Evolutionary conservation across 2,329 filamentous ascomycete genomes (phyloP).

Genomic region (Tricladium varicosporioides): DNA sequence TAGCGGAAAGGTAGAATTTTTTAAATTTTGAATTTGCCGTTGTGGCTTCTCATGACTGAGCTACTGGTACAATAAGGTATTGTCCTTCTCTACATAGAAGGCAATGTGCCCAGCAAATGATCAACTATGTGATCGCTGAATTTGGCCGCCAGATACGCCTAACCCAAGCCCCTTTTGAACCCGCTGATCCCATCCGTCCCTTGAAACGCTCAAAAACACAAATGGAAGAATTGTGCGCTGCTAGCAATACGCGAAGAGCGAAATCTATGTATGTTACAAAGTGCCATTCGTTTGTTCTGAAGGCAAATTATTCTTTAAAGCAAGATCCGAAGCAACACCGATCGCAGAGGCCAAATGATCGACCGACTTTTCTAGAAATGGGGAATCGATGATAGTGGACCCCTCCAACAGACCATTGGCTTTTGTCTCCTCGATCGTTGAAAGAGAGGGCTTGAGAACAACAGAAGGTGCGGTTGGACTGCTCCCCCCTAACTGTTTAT

Average conservation of each 20-base stretch:
- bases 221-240: slow-evolving; percentile 18
- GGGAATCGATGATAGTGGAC: slow-evolving; percentile 35
- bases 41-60: slow-evolving; percentile 17
- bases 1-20: neutral
- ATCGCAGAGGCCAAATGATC: slow-evolving; percentile 20
- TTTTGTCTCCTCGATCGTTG: slow-evolving; percentile 42
- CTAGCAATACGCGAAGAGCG: slow-evolving; percentile 19
- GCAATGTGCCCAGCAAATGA: slow-evolving; percentile 2
- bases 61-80: slow-evolving; percentile 22
- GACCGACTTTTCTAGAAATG: slow-evolving; percentile 32
- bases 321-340: slow-evolving; percentile 10
- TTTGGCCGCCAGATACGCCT: slow-evolving; percentile 20
- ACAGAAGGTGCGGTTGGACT: slow-evolving; percentile 35
- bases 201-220: slow-evolving; percentile 24
- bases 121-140: slow-evolving; percentile 10
- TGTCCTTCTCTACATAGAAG: neutral
- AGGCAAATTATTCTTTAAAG: slow-evolving; percentile 14
- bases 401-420: slow-evolving; percentile 35
- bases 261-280: slow-evolving; percentile 40
- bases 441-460: slow-evolving; percentile 38
- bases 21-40: slow-evolving; percentile 14
- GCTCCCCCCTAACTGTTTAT: slow-evolving; percentile 23
- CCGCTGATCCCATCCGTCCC: slow-evolving; percentile 16
- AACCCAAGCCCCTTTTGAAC: slow-evolving; percentile 27
- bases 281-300: slow-evolving; percentile 26